phyloP scores from a whole-genome alignment of 345 rosid genomes.

The Eucalyptus pauciflora region DNA sequence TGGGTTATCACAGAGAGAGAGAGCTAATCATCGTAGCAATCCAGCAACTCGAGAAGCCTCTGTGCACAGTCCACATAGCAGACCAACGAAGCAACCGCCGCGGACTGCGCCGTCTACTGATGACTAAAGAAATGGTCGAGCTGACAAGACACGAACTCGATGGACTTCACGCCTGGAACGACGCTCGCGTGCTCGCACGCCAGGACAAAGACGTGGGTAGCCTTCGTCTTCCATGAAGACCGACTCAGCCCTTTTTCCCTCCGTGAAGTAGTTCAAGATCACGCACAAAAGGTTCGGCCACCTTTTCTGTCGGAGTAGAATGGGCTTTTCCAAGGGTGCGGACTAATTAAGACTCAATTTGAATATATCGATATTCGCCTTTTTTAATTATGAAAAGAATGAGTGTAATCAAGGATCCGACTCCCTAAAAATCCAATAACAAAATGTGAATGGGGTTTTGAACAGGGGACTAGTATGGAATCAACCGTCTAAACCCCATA shows the following conservation, averaged over 20 bases:
- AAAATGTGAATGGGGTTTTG: rapidly evolving
- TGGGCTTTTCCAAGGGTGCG: not conserved
- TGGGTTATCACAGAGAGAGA: not conserved
- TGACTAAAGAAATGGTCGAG: not conserved
- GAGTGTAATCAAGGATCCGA: too few species aligned
- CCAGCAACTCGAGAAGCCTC: not conserved
- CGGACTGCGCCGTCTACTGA: not conserved
- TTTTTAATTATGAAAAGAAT: too few species aligned
- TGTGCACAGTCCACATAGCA: not conserved
- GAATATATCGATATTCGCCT: rapidly evolving
- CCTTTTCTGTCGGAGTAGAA: not conserved
- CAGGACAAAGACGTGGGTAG: not conserved
- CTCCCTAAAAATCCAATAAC: too few species aligned
- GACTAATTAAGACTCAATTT: too few species aligned
- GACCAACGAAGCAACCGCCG: not conserved
- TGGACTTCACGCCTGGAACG: not conserved
- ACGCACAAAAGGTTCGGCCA: not conserved
- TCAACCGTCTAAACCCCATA: rapidly evolving
- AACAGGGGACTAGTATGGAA: rapidly evolving
- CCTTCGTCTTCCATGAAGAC: not conserved
- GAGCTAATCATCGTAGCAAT: not conserved
- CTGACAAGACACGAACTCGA: not conserved
- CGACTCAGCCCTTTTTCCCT: not conserved
- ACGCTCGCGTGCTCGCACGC: not conserved
- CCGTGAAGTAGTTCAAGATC: not conserved